phyloP scores from a whole-genome alignment of 2,329 filamentous ascomycete species.

The Penicillium paneum region DNA sequence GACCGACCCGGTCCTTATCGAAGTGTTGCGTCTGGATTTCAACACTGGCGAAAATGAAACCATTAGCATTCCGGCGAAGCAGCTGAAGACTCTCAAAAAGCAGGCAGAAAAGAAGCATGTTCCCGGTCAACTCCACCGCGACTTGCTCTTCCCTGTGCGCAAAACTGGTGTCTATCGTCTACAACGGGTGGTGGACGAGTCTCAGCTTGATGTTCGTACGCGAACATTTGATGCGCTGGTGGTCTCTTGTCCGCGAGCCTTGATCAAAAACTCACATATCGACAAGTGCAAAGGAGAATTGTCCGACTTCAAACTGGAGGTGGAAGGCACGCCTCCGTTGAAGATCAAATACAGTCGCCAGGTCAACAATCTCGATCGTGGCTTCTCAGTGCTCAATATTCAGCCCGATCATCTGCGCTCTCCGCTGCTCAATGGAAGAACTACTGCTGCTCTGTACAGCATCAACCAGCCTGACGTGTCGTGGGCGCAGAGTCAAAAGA shows the following conservation, averaged over 20 bases:
- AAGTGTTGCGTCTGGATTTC: constrained; percentile 82
- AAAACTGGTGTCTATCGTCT: constrained; percentile 86
- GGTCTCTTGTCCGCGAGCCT: constrained; percentile 77
- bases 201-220: constrained; percentile 86
- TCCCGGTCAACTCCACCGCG: constrained; percentile 54
- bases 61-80: constrained; percentile 69
- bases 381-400: constrained; percentile 87
- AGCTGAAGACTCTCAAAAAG: constrained; percentile 72
- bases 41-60: constrained; percentile 76
- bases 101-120: constrained; percentile 60
- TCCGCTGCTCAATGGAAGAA: constrained; percentile 64
- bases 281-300: constrained; percentile 82
- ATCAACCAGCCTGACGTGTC: constrained; percentile 55
- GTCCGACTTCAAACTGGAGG: constrained; percentile 78
- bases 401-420: constrained; percentile 84
- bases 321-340: constrained; percentile 83
- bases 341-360: constrained; percentile 89
- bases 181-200: constrained; percentile 82
- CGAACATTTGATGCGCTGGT: constrained; percentile 74
- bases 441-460: constrained; percentile 56
- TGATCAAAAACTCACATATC: constrained; percentile 61
- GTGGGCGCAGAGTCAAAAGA: constrained; percentile 74
- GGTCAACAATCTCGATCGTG: constrained; percentile 77
- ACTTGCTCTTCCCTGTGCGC: constrained; percentile 71
- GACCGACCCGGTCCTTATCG: constrained; percentile 81